Base-by-base conservation (phyloP, 176 grass and related monocot species). In the Hsuehochloa calcarea region DNA sequence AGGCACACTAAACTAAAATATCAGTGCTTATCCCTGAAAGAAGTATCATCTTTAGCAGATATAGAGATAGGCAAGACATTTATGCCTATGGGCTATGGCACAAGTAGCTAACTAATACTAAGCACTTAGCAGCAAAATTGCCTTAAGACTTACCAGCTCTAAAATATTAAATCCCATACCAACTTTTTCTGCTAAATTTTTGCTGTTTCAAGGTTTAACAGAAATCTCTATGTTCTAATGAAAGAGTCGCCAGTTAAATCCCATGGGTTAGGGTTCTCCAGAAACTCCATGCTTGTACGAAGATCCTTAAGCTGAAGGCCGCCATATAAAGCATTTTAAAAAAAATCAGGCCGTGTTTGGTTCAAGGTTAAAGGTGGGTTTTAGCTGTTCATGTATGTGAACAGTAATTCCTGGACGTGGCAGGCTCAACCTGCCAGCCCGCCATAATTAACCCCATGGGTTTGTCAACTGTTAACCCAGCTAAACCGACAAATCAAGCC, bases 401-500 rank as follows among this genome's bases (percentile, higher is more conserved):
- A 3, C 31, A 34, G 31, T 34, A 3, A 34, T 3, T 34, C 31
- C 31, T 34, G 31, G 31, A 34, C 2, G 31, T 34, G 31, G 3
- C 31, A 51, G 49, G 49, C 4, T 51, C 15, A 51, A 51, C 49
- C 49, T 51, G 49, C 49, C 49, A 51, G 5, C 15, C 39, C 38
- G 10, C 55, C 37, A 77, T 16, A 43, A 77, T 62, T 61, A 44
- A 62, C 55, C 23, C 23, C 25, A 13, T 11, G 22, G 56, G 39
- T 10, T 63, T 43, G 43, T 45, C n/a, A 78, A 63, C 58, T 62
- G 8, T 63, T 61, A 63, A 78, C 75, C 56, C 56, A 78, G 39
- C 23, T 29, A 78, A 62, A 63, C 58, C 41, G 44, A 15, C 58
- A 16, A 78, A 26, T 78, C 56, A 26, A 78, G 38, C 56, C 12